phyloP scores from a whole-genome alignment of 2,329 filamentous ascomycete species.

The Coniella lustricola region DNA sequence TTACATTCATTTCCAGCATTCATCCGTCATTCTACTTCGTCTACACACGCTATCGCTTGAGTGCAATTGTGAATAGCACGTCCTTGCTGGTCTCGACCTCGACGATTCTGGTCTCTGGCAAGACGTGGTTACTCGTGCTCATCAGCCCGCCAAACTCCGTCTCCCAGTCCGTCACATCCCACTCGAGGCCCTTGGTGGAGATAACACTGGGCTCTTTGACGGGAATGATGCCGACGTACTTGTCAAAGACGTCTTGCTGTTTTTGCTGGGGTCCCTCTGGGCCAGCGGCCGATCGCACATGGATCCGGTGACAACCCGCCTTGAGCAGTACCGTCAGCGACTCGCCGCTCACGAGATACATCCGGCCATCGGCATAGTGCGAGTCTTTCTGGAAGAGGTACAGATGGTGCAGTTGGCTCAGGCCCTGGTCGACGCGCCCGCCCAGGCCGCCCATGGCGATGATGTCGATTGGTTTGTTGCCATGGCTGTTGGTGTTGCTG shows the following conservation, averaged over 20 bases:
- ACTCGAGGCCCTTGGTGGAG: conserved; percentile 73
- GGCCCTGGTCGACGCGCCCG: conserved; percentile 85
- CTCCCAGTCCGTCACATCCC: conserved; percentile 80
- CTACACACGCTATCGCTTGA: conserved; percentile 37
- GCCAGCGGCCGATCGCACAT: too few relatives aligned
- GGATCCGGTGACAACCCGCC: conserved; percentile 59
- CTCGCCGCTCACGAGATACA: conserved; percentile 77
- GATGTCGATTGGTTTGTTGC: conserved; percentile 47
- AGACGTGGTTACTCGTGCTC: conserved; percentile 75
- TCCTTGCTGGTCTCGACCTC: conserved; percentile 55
- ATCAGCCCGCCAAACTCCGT: conserved; percentile 67
- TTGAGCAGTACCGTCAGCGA: conserved; percentile 79
- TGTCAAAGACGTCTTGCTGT: conserved; percentile 53
- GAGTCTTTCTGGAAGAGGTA: conserved; percentile 53
- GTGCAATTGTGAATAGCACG: conserved; percentile 69
- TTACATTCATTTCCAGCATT: background rate
- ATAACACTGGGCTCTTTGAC: conserved; percentile 73
- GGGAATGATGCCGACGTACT: conserved; percentile 81
- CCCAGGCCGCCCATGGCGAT: conserved; percentile 78
- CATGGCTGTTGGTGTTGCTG: too few relatives aligned
- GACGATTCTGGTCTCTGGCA: conserved; percentile 50
- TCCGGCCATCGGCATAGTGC: conserved; percentile 42
- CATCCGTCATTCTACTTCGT: background rate
- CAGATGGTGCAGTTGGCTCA: conserved; percentile 83
- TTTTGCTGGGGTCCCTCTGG: conserved; percentile 21